A percentile compares a stretch with the other conserved stretches of the same genome.
Evolutionary conservation across 1,284 basidiomycete species (phyloP).

Genomic region (Marasmius fiardii): DNA sequence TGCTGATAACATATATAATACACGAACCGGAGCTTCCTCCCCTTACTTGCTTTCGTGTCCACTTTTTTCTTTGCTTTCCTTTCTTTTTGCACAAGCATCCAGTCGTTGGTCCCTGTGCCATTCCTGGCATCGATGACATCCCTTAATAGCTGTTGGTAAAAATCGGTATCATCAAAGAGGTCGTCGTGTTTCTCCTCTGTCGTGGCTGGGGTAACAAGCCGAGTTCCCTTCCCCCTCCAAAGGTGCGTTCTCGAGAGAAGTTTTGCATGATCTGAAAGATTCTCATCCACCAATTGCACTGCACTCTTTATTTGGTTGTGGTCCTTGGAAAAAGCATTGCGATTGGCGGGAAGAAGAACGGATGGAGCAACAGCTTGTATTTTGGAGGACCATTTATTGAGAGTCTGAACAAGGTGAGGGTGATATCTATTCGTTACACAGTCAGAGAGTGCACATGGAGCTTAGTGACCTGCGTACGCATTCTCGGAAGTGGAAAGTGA

Average conservation of each 20-base stretch:
- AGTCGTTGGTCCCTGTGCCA: slow-evolving; percentile 46
- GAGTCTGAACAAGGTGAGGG: slow-evolving; percentile 66
- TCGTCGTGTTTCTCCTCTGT: slow-evolving; percentile 34
- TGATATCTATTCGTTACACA: slow-evolving; percentile 46
- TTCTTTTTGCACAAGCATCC: slow-evolving; percentile 64
- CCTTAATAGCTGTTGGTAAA: slow-evolving; percentile 85
- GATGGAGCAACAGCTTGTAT: slow-evolving; percentile 86
- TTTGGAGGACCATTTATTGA: slow-evolving; percentile 91
- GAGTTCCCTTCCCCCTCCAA: slow-evolving; percentile 41
- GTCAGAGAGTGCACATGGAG: too few species aligned
- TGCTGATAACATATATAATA: slow-evolving; percentile 4
- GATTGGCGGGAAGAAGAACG: slow-evolving; percentile 66
- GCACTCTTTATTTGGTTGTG: slow-evolving; percentile 52
- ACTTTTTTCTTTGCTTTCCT: slow-evolving; percentile 78
- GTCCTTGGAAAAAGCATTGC: slow-evolving; percentile 57
- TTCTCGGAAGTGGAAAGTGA: slow-evolving; percentile 51
- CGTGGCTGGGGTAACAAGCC: slow-evolving; percentile 33
- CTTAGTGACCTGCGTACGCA: slow-evolving; percentile 35
- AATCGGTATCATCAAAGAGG: slow-evolving; percentile 85
- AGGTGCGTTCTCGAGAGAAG: slow-evolving; percentile 57
- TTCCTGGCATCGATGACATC: slow-evolving; percentile 80
- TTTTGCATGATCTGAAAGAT: slow-evolving; percentile 52
- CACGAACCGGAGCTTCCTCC: slow-evolving; percentile 76
- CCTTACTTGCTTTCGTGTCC: slow-evolving; percentile 93
- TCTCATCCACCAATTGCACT: slow-evolving; percentile 72